These are phyloP conservation scores for Aspergillus indologenus DNA, from an alignment of 495 filamentous ascomycete species.

Conservation along the genomic window DNA sequence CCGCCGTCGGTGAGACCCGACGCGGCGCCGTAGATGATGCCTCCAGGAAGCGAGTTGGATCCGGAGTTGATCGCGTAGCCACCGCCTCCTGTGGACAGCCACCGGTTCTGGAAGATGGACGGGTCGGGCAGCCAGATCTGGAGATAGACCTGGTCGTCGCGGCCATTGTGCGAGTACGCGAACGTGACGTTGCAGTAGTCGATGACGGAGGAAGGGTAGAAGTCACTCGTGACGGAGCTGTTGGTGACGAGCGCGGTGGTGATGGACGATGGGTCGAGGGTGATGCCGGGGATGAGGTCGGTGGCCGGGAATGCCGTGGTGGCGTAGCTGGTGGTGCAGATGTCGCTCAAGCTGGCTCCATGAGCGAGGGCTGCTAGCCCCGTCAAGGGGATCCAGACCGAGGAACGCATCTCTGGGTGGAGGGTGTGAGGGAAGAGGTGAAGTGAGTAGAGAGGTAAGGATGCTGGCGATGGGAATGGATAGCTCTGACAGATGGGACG, in stretches of 20 bases:
- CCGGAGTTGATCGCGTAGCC: slow-evolving; percentile 46
- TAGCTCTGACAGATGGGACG: neutral
- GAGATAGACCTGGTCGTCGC: slow-evolving; percentile 33
- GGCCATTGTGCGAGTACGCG: slow-evolving; percentile 40
- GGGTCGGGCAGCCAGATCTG: slow-evolving; percentile 41
- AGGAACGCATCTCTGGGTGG: neutral
- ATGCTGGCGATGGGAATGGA: neutral
- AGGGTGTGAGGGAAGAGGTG: neutral
- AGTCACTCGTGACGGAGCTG: slow-evolving; percentile 25
- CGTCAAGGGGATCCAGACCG: neutral
- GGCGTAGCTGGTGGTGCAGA: slow-evolving; percentile 31
- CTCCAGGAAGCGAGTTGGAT: slow-evolving; percentile 29
- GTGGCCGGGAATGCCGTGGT: slow-evolving; percentile 26
- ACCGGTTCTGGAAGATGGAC: slow-evolving; percentile 40
- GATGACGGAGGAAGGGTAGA: slow-evolving; percentile 19
- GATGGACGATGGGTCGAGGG: slow-evolving; percentile 32
- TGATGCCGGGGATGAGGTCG: slow-evolving; percentile 27
- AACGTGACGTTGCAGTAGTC: slow-evolving; percentile 48
- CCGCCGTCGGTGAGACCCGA: slow-evolving; percentile 47
- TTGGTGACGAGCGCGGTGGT: slow-evolving; percentile 30
- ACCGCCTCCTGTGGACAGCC: slow-evolving; percentile 43
- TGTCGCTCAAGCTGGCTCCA: slow-evolving; percentile 18
- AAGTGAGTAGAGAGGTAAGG: neutral
- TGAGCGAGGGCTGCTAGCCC: neutral
- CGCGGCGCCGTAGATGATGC: slow-evolving; percentile 44